Base-by-base conservation (phyloP, 139 green algal species). In the Yamagishiella unicocca region DNA sequence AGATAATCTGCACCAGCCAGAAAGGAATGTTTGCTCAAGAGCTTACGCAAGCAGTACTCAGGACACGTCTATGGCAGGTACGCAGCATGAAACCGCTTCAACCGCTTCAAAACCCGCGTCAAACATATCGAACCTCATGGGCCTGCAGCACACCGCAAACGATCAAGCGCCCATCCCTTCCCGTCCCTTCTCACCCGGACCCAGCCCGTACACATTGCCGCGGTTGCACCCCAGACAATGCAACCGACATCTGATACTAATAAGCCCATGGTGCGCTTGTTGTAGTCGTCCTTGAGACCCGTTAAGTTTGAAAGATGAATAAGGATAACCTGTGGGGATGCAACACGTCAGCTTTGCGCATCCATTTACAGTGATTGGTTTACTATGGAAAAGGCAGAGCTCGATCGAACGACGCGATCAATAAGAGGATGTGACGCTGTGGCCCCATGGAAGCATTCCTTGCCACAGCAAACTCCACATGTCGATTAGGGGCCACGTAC, bases 261-360 rank as follows among this genome's bases (percentile, higher is more conserved):
- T 71, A 91, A 50, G 1, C 61, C n/a, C 92, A 96, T 96, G 10
- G 92, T 95, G 19, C 91, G 89, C 38, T 90, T 92, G 76, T 54
- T 94, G 85, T 95, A 95, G n/a, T 95, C 90, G 17, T 92, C 90
- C 38, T 89, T 89, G 24, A 96, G 53, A 12, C 91, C 91, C 21
- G 92, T 94, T 21, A 94, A 38, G 64, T 94, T 94, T 61, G 88
- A 92, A n/a, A 94, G 79, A 43, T 93, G 89, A 40, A 94, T 94
- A 7, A 94, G 88, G 46, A 94, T 92, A 12, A 94, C 90, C 89
- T 90, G 89, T 40, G n/a, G n/a, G n/a, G n/a, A n/a, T n/a, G n/a
- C n/a, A n/a, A n/a, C n/a, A n/a, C n/a, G n/a, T n/a, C n/a, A n/a
- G n/a, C n/a, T n/a, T n/a, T n/a, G n/a, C n/a, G 72, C 27, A 80